phyloP scores from a whole-genome alignment of 1,284 basidiomycete genomes.

The Sphaerobolus stellatus region DNA sequence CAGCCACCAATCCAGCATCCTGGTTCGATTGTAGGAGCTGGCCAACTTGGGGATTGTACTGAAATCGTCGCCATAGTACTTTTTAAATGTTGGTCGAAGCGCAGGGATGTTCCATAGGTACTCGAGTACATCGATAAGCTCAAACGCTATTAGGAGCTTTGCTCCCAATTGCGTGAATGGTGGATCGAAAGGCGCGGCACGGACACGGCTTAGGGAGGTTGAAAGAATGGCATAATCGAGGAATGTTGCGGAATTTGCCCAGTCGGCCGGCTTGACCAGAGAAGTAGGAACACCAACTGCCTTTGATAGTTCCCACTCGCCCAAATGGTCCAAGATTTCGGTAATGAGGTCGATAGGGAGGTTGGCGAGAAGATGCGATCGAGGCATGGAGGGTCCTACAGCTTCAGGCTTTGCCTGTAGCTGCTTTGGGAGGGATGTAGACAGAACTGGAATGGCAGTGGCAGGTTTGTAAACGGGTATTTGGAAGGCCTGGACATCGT shows the following conservation, averaged over 20 bases:
- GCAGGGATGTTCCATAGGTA: constrained; percentile 45
- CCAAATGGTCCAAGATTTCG: constrained; percentile 71
- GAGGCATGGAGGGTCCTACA: constrained; percentile 23
- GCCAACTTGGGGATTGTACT: constrained; percentile 73
- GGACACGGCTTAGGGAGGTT: constrained; percentile 58
- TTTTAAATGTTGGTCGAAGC: constrained; percentile 60
- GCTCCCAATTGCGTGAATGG: constrained; percentile 69
- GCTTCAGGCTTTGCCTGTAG: constrained; percentile 15
- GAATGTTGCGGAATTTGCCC: constrained; percentile 60
- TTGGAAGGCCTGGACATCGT: constrained; percentile 49
- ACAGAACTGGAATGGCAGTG: constrained; percentile 19
- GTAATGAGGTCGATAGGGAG: constrained; percentile 75
- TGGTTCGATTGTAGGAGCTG: constrained; percentile 65
- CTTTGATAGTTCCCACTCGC: constrained; percentile 78
- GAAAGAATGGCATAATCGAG: constrained; percentile 70
- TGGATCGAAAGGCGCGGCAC: constrained; percentile 50
- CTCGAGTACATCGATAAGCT: constrained; percentile 71
- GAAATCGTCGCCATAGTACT: constrained; percentile 49
- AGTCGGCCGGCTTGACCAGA: constrained; percentile 61
- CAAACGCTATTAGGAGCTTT: constrained; percentile 65
- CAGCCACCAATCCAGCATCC: constrained; percentile 81
- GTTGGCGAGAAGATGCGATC: constrained; percentile 42
- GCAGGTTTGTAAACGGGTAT: constrained; percentile 19
- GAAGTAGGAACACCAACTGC: constrained; percentile 73
- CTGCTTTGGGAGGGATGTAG: constrained; percentile 13